A percentile compares a stretch with the other conserved stretches of the same genome.
phyloP scores from a whole-genome alignment of 2,329 filamentous ascomycete species.

The Beauveria asiatica region DNA sequence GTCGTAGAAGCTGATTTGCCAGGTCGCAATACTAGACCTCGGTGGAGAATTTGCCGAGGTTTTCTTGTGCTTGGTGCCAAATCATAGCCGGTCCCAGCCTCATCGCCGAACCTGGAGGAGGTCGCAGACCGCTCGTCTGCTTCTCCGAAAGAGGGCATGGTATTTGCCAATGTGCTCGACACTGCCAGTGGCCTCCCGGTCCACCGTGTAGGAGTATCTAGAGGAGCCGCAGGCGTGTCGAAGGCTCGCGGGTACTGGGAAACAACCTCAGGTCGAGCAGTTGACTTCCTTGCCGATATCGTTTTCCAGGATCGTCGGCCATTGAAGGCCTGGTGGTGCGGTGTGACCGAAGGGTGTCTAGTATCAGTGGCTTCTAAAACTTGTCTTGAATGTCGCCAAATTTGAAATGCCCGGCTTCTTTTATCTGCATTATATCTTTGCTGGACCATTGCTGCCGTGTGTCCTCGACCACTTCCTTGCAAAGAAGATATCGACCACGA shows the following conservation, averaged over 20 bases:
- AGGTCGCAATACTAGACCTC: not conserved
- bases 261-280: not conserved
- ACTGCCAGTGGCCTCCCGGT: slow-evolving; percentile 33
- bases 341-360: slow-evolving; percentile 4
- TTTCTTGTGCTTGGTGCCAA: not conserved
- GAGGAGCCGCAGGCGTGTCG: slow-evolving; percentile 17
- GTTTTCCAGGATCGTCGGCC: slow-evolving; percentile 20
- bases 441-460: slow-evolving; percentile 26
- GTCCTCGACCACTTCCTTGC: slow-evolving; percentile 28
- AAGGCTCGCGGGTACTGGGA: not conserved
- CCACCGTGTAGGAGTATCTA: slow-evolving; percentile 39
- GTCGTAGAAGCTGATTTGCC: slow-evolving; percentile 15
- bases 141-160: slow-evolving; percentile 25
- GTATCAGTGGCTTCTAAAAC: not conserved
- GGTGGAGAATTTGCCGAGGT: not conserved
- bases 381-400: slow-evolving; percentile 22
- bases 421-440: slow-evolving; percentile 25
- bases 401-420: slow-evolving; percentile 22
- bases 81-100: slow-evolving; percentile 4
- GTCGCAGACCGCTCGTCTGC: slow-evolving; percentile 19
- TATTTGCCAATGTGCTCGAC: slow-evolving; percentile 21
- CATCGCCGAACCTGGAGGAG: slow-evolving; percentile 16
- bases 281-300: not conserved
- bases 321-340: not conserved
- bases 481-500: slow-evolving; percentile 29